Base-by-base conservation (phyloP, 1,284 basidiomycete species). In the Melampsora larici-populina region DNA sequence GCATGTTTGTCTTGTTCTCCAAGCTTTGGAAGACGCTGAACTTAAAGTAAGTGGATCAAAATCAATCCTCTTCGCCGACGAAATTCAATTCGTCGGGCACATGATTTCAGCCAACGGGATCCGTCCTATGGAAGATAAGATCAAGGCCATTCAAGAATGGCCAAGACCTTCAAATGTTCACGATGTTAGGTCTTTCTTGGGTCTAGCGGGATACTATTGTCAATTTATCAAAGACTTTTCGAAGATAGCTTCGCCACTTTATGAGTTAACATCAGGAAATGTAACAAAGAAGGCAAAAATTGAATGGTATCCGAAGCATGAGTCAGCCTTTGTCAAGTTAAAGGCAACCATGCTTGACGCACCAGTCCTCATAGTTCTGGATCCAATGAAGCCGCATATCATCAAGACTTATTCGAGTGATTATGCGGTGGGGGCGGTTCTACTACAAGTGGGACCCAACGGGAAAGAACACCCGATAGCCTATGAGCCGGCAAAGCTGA, bases 391-490 rank as follows among this genome's bases (percentile, higher is more conserved):
- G 21, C 7, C 4, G 62, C 40, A 7, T n/a, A 36, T 63, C 5
- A 63, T 63, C 29, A 36, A 63, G 21, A 63, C 62, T 15, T 29
- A 63, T 63, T 29, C 62, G 9, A 17, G 29, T 4, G 62, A 63
- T 15, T 63, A 31, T 9, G 24, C 24, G 2, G 18, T 73, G 1
- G 78, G 78, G 0, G 78, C 73, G 2, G 79, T 79, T 0, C n/a
- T 79, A 11, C 40, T 79, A 9, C 78, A 79, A 33, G 78, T n/a
- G n/a, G n/a, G n/a, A n/a, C n/a, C n/a, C n/a, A n/a, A n/a, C n/a
- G n/a, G n/a, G n/a, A n/a, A n/a, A n/a, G n/a, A n/a, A n/a, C 58
- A 40, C 8, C 79, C 79, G 0, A 70, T 76, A 36, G 78, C 79
- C 1, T 79, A 70, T 68, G 73, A 69, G 18, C 79, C 79, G 0